Evolutionary conservation across 2,329 filamentous ascomycete genomes (phyloP).

Genomic region (Xylariomycetidae sp.): DNA sequence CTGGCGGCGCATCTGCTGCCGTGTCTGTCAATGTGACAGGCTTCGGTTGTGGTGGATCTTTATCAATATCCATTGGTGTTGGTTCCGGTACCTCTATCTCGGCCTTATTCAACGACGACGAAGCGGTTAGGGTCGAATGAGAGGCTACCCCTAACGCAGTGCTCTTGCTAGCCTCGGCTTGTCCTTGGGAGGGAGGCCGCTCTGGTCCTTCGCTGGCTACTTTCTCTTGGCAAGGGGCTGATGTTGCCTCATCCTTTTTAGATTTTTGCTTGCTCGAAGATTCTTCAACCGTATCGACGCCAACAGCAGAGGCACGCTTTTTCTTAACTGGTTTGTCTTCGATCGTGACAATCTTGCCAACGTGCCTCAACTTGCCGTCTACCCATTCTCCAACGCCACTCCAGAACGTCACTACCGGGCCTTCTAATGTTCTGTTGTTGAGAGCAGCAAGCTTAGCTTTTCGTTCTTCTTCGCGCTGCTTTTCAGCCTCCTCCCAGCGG

Average conservation of each 20-base stretch:
- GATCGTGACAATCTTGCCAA: slow-evolving; percentile 61
- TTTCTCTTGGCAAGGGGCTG: slow-evolving; percentile 10
- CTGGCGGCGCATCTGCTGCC: too few relatives aligned
- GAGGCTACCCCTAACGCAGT: background rate
- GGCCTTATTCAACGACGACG: slow-evolving; percentile 5
- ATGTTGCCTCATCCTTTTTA: slow-evolving; percentile 5
- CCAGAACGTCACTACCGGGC: slow-evolving; percentile 87
- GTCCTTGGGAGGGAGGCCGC: slow-evolving; percentile 4
- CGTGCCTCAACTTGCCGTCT: slow-evolving; percentile 66
- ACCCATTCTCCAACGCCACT: slow-evolving; percentile 84
- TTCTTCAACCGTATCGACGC: slow-evolving; percentile 13
- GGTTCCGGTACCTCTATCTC: slow-evolving; percentile 4
- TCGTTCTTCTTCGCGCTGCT: slow-evolving; percentile 78
- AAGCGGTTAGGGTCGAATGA: background rate
- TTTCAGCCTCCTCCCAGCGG: slow-evolving; percentile 90
- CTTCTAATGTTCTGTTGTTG: slow-evolving; percentile 79
- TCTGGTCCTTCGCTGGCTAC: slow-evolving; percentile 3
- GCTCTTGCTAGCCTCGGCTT: background rate
- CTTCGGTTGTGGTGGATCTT: too few relatives aligned
- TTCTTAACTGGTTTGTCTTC: slow-evolving; percentile 52
- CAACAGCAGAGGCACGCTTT: slow-evolving; percentile 40
- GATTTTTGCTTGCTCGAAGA: slow-evolving; percentile 19
- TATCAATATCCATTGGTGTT: too few relatives aligned
- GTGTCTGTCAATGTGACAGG: too few relatives aligned
- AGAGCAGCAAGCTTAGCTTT: slow-evolving; percentile 79